Evolutionary conservation across 2,329 filamentous ascomycete species (phyloP).

Genomic region (Hypocreales sp.): DNA sequence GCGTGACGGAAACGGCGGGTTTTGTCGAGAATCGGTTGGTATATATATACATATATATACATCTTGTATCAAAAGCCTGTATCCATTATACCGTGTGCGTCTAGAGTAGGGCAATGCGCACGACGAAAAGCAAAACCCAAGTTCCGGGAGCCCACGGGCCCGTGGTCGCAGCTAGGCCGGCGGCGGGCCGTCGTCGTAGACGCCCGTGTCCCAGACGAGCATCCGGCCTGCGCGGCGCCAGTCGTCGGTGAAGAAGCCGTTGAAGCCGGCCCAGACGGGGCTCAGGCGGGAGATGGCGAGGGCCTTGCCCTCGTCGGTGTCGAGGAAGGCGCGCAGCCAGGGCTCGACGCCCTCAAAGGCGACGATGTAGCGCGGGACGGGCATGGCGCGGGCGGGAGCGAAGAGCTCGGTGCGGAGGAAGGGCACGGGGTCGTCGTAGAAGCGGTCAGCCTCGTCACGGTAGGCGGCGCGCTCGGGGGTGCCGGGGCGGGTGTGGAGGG

Average conservation of each 20-base stretch:
- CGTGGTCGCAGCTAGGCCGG: background rate
- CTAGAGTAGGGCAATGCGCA: background rate
- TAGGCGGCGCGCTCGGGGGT: conserved; percentile 50
- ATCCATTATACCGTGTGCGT: background rate
- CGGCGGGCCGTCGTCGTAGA: conserved; percentile 10
- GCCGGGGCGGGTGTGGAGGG: conserved; percentile 47
- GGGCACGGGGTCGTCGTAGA: conserved; percentile 50
- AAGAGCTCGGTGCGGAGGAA: conserved; percentile 45
- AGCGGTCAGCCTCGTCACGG: conserved; percentile 78
- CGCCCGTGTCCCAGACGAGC: conserved; percentile 42
- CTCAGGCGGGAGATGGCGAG: conserved; percentile 24
- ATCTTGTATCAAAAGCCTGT: too few species aligned
- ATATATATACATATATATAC: too few species aligned
- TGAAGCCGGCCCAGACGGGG: conserved; percentile 40
- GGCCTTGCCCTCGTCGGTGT: conserved; percentile 19
- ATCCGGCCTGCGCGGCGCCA: conserved; percentile 38
- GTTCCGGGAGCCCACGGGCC: too few species aligned
- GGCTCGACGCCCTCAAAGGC: conserved; percentile 44
- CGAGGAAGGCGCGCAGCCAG: conserved; percentile 28
- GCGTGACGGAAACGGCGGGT: too few species aligned
- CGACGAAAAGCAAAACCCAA: background rate
- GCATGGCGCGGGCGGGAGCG: conserved; percentile 4
- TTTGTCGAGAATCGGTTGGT: too few species aligned
- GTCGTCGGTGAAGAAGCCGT: conserved; percentile 49
- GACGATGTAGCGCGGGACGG: conserved; percentile 39